Evolutionary conservation across 352 stramenopile species (phyloP).

Genomic region (Globisporangium paddicum): DNA sequence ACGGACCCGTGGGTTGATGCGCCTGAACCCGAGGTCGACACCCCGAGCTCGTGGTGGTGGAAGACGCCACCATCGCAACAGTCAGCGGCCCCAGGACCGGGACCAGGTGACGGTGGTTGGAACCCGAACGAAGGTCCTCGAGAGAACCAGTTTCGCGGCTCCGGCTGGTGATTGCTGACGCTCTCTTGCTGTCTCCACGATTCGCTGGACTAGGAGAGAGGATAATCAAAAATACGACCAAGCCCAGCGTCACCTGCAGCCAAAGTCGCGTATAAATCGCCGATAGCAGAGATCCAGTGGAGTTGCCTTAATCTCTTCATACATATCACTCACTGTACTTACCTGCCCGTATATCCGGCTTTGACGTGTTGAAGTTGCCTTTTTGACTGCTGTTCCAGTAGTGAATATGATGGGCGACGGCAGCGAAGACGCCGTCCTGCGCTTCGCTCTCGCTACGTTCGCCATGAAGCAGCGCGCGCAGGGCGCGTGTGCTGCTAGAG

Average conservation of each 20-base stretch:
- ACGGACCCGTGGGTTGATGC: background rate
- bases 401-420: background rate
- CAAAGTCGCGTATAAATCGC: too few species aligned
- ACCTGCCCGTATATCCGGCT: background rate
- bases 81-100: too few species aligned
- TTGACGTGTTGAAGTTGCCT: background rate
- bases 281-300: background rate
- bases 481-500: background rate
- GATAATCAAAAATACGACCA: too few species aligned
- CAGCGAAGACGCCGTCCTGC: conserved; percentile 13
- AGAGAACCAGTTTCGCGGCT: background rate
- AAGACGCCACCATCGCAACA: background rate
- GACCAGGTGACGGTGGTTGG: background rate
- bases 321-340: background rate
- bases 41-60: background rate
- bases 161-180: background rate
- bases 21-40: background rate
- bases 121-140: background rate
- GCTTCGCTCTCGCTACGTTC: conserved; percentile 29
- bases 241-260: too few species aligned
- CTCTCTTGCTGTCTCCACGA: background rate
- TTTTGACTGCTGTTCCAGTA: background rate
- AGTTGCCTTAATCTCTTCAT: background rate
- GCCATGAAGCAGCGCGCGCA: conserved; percentile 17
- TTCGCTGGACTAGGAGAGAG: background rate